A percentile compares a stretch with the other conserved stretches of the same genome.
These are phyloP conservation scores for Talaromyces liani DNA, from an alignment of 495 filamentous ascomycete species.

Conservation along the genomic window DNA sequence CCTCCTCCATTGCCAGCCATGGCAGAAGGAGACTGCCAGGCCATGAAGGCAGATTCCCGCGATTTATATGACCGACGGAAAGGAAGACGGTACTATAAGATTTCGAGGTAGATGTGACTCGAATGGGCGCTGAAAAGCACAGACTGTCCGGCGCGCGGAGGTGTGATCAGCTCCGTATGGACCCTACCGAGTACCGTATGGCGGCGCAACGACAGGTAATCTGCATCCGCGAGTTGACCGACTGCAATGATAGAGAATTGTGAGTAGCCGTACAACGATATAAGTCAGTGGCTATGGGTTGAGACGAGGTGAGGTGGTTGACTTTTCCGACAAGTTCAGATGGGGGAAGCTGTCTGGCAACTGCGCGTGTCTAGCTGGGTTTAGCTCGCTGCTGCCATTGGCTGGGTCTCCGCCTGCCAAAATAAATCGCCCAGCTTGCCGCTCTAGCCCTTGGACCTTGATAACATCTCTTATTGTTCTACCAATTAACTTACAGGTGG, in stretches of 20 bases:
- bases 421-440: neutral
- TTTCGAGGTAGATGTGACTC: neutral
- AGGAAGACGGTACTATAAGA: neutral
- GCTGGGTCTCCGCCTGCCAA: neutral
- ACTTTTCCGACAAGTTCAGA: neutral
- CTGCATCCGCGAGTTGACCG: neutral
- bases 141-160: conserved; percentile 1
- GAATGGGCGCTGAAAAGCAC: neutral
- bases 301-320: neutral
- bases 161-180: conserved; percentile 1
- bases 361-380: neutral
- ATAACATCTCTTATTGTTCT: neutral
- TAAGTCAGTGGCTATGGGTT: neutral
- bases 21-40: conserved; percentile 55
- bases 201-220: neutral
- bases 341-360: conserved; percentile 5
- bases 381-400: neutral
- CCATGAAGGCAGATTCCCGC: conserved; percentile 30
- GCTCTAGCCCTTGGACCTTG: neutral
- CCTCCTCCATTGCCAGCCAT: conserved; percentile 58
- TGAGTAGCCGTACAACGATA: neutral
- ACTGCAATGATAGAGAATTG: neutral
- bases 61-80: neutral
- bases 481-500: neutral
- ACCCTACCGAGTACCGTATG: neutral